Conservation (phyloP, 768 basidiomycete genomes). For the Cubamyces sp. region DNA sequence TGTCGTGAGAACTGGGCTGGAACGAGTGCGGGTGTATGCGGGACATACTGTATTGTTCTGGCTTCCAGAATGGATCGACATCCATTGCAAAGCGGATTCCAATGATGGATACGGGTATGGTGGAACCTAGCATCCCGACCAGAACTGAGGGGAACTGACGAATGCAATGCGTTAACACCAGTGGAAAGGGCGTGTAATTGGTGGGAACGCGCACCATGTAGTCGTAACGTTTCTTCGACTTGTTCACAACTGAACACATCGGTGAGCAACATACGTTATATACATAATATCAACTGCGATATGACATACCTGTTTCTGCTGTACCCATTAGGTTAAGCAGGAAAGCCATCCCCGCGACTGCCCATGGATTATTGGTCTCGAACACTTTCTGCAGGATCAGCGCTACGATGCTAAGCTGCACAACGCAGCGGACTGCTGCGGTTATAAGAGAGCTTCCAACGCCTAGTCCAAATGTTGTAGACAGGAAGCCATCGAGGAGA, state of each 20-base stretch:
- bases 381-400: conserved; percentile 74
- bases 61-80: conserved; percentile 79
- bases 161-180: not conserved
- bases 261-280: not conserved
- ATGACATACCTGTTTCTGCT: conserved; percentile 67
- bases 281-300: not conserved
- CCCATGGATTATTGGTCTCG: conserved; percentile 73
- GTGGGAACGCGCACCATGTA: conserved; percentile 59
- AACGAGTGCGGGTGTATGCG: not conserved
- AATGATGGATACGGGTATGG: conserved; percentile 78
- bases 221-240: conserved; percentile 69
- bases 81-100: conserved; percentile 79
- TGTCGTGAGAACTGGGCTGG: not conserved
- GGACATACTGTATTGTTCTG: conserved; percentile 74
- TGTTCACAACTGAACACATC: conserved; percentile 64
- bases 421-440: conserved; percentile 72
- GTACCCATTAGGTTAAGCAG: conserved; percentile 79
- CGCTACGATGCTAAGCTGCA: conserved; percentile 79
- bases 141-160: conserved; percentile 70
- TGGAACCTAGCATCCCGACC: conserved; percentile 71
- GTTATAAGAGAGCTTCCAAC: conserved; percentile 69
- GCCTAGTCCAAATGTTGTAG: conserved; percentile 65
- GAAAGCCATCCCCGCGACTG: conserved; percentile 75
- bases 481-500: conserved; percentile 69
- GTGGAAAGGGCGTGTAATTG: not conserved